phyloP scores from a whole-genome alignment of 2,329 filamentous ascomycete genomes.

The Aureobasidium sp. region DNA sequence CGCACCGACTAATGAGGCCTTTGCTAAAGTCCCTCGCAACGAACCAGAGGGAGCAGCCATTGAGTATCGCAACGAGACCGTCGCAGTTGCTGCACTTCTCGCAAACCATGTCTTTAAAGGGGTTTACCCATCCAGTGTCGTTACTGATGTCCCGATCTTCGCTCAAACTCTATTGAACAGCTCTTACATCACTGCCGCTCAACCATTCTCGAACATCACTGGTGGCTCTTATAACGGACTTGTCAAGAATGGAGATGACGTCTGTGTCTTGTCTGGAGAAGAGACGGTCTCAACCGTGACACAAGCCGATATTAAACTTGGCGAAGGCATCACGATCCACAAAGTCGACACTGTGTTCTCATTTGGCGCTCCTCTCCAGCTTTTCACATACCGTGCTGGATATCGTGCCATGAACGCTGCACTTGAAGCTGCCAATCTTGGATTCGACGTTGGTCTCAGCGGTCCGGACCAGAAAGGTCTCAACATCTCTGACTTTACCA shows the following conservation, averaged over 20 bases:
- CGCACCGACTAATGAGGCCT: slow-evolving; percentile 42
- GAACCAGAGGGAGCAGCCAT: slow-evolving; percentile 39
- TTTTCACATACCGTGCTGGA: slow-evolving; percentile 9
- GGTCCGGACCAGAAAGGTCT: slow-evolving; percentile 13
- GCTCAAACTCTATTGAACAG: slow-evolving; percentile 29
- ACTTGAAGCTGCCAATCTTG: slow-evolving; percentile 20
- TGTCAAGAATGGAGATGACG: slow-evolving; percentile 35
- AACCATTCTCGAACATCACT: slow-evolving; percentile 44
- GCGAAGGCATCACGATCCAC: slow-evolving; percentile 24
- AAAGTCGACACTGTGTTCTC: slow-evolving; percentile 25
- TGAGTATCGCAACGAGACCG: slow-evolving; percentile 27
- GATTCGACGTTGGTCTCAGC: slow-evolving; percentile 7
- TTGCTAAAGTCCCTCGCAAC: slow-evolving; percentile 36
- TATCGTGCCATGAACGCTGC: slow-evolving; percentile 22
- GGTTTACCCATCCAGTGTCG: slow-evolving; percentile 33
- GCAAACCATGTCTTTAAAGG: slow-evolving; percentile 34
- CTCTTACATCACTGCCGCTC: slow-evolving; percentile 35
- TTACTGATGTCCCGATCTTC: slow-evolving; percentile 32
- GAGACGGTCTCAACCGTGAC: slow-evolving; percentile 38
- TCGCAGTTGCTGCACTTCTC: slow-evolving; percentile 14
- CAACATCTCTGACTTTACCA: slow-evolving; percentile 23
- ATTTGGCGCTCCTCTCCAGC: slow-evolving; percentile 17
- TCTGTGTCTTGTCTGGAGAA: slow-evolving; percentile 40
- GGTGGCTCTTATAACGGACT: slow-evolving; percentile 43
- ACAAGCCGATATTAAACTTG: slow-evolving; percentile 30